Conservation (phyloP, 345 rosid genomes). For the Eucalyptus cladocalyx region DNA sequence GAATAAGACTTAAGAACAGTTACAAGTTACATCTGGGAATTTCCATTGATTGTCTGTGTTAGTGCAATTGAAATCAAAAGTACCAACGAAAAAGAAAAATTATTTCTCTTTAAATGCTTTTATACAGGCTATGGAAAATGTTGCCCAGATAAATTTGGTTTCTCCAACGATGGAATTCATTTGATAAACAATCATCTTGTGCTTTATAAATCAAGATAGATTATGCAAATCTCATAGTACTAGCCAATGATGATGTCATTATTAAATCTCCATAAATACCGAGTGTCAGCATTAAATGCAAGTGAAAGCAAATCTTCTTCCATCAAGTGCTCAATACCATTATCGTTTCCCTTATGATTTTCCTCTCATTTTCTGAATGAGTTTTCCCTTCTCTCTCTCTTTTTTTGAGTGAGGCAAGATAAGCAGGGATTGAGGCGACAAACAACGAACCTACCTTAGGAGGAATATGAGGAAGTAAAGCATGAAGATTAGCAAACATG, state of each 20-base stretch:
- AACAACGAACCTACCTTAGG: conserved; percentile 14
- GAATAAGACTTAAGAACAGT: neutral
- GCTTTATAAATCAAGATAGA: neutral
- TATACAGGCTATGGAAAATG: neutral
- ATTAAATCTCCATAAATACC: neutral
- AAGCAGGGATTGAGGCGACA: neutral
- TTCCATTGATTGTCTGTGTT: neutral
- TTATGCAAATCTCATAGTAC: neutral
- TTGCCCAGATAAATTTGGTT: neutral
- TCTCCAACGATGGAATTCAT: neutral
- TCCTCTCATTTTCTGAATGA: neutral
- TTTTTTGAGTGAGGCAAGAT: neutral
- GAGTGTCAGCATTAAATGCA: neutral
- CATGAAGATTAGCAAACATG: conserved; percentile 42
- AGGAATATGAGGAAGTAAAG: conserved; percentile 43
- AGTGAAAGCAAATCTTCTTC: neutral
- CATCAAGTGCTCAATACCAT: neutral
- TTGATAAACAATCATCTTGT: neutral
- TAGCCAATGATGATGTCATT: neutral
- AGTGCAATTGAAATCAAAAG: neutral
- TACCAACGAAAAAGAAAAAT: neutral
- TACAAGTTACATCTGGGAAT: neutral
- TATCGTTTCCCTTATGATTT: neutral
- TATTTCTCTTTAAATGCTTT: neutral
- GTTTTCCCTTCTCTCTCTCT: neutral